A percentile compares a stretch with the other conserved stretches of the same genome.
Conservation (phyloP, 2,329 filamentous ascomycete genomes). For the Aspergillus oerlinghausenensis region DNA sequence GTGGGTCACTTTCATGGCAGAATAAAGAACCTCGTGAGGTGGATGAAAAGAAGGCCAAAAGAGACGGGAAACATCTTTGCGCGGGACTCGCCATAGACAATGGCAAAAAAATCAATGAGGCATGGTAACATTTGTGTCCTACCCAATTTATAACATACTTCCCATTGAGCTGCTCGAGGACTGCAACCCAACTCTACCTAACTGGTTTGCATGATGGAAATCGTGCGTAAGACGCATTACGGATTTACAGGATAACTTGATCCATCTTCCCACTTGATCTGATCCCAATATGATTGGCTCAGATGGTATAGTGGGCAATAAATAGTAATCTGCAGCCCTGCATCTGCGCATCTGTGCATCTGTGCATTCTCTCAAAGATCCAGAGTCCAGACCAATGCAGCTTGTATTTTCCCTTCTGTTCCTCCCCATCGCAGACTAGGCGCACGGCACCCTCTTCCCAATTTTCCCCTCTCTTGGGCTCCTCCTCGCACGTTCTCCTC, state of each 20-base stretch:
- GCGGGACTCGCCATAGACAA: not conserved
- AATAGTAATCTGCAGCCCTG: constrained; percentile 13
- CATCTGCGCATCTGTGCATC: constrained; percentile 7
- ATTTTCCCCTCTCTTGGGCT: constrained; percentile 4
- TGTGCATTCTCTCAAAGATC: not conserved
- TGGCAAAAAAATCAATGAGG: not conserved
- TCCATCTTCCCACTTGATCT: not conserved
- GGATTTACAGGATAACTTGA: not conserved
- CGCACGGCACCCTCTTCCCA: not conserved
- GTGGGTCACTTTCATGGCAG: no score
- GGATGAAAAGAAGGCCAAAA: no score
- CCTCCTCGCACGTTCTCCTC: not conserved
- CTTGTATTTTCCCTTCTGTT: not conserved
- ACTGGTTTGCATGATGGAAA: not conserved
- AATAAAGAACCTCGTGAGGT: no score
- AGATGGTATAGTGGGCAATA: constrained; percentile 1
- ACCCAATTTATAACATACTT: not conserved
- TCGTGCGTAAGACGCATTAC: not conserved
- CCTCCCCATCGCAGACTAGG: no score
- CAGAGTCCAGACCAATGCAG: constrained; percentile 13
- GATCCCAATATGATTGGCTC: not conserved
- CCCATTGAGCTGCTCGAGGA: not conserved
- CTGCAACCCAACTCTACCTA: not conserved
- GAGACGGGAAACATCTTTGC: no score
- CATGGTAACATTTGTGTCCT: not conserved